A percentile compares a stretch with the other conserved stretches of the same genome.
These are phyloP conservation scores for Cylindrotheca fusiformis DNA, from an alignment of 108 stramenopile species.

Conservation along the genomic window DNA sequence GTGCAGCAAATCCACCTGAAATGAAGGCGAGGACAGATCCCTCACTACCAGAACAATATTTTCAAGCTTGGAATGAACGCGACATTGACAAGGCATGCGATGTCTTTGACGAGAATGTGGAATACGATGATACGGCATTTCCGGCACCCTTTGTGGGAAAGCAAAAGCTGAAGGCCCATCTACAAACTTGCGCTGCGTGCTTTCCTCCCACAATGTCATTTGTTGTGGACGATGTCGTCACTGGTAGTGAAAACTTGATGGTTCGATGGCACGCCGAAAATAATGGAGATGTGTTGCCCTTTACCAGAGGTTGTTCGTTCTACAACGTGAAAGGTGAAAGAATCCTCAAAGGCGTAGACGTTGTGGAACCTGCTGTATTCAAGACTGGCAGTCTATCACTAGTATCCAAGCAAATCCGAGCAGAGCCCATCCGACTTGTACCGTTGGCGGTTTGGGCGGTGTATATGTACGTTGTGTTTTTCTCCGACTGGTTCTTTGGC, in stretches of 20 bases:
- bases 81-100: conserved; percentile 60
- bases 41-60: conserved; percentile 45
- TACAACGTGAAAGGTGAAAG: conserved; percentile 48
- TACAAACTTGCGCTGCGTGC: conserved; percentile 43
- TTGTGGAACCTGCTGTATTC: conserved; percentile 69
- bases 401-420: conserved; percentile 44
- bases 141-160: conserved; percentile 51
- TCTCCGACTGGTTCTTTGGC: conserved; percentile 78
- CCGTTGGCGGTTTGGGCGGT: conserved; percentile 56
- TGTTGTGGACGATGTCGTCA: conserved; percentile 53
- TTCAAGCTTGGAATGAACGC: conserved; percentile 76
- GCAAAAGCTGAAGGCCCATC: conserved; percentile 44
- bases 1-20: no score
- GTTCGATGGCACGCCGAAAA: conserved; percentile 82
- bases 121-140: conserved; percentile 64
- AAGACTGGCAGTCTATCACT: conserved; percentile 52
- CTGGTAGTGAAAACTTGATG: conserved; percentile 20
- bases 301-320: conserved; percentile 70
- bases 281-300: conserved; percentile 55
- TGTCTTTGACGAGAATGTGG: conserved; percentile 53
- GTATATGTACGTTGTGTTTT: conserved; percentile 80
- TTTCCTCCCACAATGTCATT: conserved; percentile 65
- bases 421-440: conserved; percentile 64
- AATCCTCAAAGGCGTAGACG: conserved; percentile 62
- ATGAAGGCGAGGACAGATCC: not conserved